Percentiles rank a stretch among this genome's conserved stretches.
Conservation (phyloP, 2,329 filamentous ascomycete species). For the Colletotrichum tropicale region DNA sequence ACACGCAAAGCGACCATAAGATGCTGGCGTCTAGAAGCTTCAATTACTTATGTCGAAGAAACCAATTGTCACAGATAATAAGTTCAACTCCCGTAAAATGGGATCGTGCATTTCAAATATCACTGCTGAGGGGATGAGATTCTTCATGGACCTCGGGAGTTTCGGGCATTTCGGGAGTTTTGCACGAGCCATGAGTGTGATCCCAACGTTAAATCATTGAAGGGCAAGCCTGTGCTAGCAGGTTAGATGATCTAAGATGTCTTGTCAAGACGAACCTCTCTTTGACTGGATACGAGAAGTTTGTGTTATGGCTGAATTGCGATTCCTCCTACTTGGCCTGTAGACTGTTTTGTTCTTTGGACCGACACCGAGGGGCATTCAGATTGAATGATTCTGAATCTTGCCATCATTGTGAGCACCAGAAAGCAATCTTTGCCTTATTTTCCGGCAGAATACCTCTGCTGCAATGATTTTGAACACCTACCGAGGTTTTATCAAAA, state of each 20-base stretch:
- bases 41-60: neutral
- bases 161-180: neutral
- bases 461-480: neutral
- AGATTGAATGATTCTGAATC: neutral
- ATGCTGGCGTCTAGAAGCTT: neutral
- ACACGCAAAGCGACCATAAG: neutral
- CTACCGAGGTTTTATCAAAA: neutral
- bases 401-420: neutral
- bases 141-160: neutral
- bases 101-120: neutral
- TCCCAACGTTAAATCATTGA: neutral
- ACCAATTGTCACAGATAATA: neutral
- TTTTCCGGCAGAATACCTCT: neutral
- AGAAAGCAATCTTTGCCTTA: neutral
- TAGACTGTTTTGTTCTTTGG: neutral
- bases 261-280: neutral
- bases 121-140: neutral
- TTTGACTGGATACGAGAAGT: neutral
- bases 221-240: neutral
- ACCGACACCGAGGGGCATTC: neutral
- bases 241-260: neutral
- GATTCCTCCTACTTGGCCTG: neutral
- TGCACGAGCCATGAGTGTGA: neutral
- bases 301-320: neutral
- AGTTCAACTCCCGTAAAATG: neutral